Conservation (phyloP, 2,329 filamentous ascomycete species). For the Talaromyces islandicus region DNA sequence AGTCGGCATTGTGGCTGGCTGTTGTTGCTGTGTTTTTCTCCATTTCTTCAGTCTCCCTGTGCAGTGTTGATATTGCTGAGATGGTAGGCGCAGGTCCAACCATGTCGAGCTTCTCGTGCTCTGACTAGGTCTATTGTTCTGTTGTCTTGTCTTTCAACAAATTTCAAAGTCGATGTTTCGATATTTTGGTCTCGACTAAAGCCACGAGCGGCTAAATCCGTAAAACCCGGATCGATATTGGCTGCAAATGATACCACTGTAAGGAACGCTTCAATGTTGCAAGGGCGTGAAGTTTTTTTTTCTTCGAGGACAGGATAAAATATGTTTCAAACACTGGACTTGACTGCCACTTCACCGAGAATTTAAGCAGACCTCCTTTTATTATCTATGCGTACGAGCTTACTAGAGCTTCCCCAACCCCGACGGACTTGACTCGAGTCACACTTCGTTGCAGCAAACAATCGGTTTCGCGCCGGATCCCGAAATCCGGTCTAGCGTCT, state of each 20-base stretch:
- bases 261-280: neutral
- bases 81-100: too few relatives aligned
- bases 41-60: neutral
- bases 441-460: neutral
- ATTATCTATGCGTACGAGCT: neutral
- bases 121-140: neutral
- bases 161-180: neutral
- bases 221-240: neutral
- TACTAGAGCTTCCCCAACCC: neutral
- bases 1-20: neutral
- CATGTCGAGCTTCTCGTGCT: neutral
- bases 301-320: neutral
- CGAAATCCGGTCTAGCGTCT: neutral
- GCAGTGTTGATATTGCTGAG: conserved; percentile 2
- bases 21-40: neutral
- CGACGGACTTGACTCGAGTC: neutral
- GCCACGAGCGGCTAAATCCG: neutral
- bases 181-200: neutral
- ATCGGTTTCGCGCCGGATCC: neutral
- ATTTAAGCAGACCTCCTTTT: neutral
- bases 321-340: neutral
- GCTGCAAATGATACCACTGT: neutral
- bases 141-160: neutral
- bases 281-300: neutral
- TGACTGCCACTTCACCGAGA: neutral